Conservation (phyloP, 148 eudicot genomes). For the Amaranthus cruentus region DNA sequence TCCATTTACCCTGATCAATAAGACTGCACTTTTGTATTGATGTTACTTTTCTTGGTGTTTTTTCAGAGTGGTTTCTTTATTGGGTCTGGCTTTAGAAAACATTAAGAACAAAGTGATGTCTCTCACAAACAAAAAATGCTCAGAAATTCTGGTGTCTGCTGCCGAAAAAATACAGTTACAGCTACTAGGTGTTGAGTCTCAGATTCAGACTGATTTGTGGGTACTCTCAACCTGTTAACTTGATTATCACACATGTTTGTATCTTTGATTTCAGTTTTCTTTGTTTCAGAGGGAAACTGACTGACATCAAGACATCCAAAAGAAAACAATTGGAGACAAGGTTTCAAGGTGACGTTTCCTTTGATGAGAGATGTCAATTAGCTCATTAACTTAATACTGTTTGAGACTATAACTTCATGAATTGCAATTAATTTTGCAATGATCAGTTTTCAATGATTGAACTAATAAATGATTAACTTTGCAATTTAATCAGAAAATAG, state of each 20-base stretch:
- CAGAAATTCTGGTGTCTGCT: slow-evolving; percentile 60
- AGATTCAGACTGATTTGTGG: slow-evolving; percentile 68
- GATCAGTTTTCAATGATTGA: background rate
- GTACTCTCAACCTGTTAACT: slow-evolving; percentile 27
- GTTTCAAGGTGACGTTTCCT: slow-evolving; percentile 52
- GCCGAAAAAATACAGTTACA: slow-evolving; percentile 58
- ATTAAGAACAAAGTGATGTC: slow-evolving; percentile 62
- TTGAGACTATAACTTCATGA: slow-evolving; percentile 4
- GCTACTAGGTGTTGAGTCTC: slow-evolving; percentile 66
- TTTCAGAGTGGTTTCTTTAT: slow-evolving; percentile 57
- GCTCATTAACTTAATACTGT: background rate
- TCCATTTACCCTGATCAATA: background rate
- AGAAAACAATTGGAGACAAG: slow-evolving; percentile 63
- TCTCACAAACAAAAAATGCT: slow-evolving; percentile 57
- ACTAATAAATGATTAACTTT: too few relatives aligned
- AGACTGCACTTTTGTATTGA: slow-evolving; percentile 5
- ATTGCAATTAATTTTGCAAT: background rate
- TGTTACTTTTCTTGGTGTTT: slow-evolving; percentile 21
- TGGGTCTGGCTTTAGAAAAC: slow-evolving; percentile 60
- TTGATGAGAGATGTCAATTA: background rate
- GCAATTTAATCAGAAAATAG: too few relatives aligned
- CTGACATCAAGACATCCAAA: slow-evolving; percentile 46
- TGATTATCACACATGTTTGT: background rate
- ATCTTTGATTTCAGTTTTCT: slow-evolving; percentile 21
- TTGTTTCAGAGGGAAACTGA: slow-evolving; percentile 67